Evolutionary conservation across 2,329 filamentous ascomycete genomes (phyloP), one percentile per base, ranked within the genome.

Genomic region (Xylaria sp.): DNA sequence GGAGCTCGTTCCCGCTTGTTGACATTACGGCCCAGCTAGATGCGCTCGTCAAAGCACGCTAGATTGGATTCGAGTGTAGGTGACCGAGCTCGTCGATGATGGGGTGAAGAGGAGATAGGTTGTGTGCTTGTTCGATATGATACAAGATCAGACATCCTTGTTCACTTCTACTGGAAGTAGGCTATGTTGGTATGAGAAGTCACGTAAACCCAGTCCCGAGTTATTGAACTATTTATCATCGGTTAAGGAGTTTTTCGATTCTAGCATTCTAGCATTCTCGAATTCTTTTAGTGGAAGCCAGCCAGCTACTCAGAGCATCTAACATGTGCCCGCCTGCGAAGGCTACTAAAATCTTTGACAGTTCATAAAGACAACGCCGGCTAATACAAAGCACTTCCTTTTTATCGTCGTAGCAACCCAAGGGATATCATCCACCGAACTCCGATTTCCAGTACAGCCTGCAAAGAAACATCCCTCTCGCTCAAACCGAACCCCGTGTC

Each of bases 11-110:
- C 56, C 73, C 73, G 7, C 63, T 73, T 23, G 43, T 71, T 9
- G 71, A 74, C 49, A 73, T 75, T 35, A 74, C 73, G 41, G 60
- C 54, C 0, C 46, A 70, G 21, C 57, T 74, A 19, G 72, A 74
- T 58, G 60, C 52, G 25, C 35, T 63, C 7, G 56, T 63, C 17
- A 58, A 40, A 21, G 23, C 48, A 5, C 49, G 35, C 33, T 54
- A 46, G 27, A 44, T 8, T 10, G 51, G n/a, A n/a, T 9, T 33
- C 33, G 10, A 23, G 17, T 19, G 9, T 23, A 21, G 21, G 17
- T 7, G n/a, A 27, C 4, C 1, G 27, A 19, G 11, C 15, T 10
- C 9, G 9, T 33, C 17, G 31, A 13, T 38, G 17, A 19, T 4
- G 23, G 21, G n/a, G 7, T 4, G 1, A 4, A n/a, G 41, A n/a